phyloP scores from a whole-genome alignment of 306 rosid species.

The Adenanthera pavonina region DNA sequence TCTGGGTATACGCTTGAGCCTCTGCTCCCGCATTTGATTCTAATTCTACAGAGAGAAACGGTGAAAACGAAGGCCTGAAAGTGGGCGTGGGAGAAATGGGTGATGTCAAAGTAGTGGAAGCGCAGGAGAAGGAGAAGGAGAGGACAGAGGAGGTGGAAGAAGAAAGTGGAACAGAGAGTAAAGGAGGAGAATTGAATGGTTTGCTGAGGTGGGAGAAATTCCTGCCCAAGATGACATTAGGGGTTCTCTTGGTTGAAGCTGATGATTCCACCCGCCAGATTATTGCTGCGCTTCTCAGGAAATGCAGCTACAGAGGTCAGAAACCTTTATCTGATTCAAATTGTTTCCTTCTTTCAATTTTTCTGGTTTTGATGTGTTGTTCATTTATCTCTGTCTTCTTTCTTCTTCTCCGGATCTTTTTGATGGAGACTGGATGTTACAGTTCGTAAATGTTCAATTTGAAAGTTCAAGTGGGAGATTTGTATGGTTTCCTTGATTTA shows the following conservation, averaged over 20 bases:
- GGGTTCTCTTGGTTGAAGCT: slow-evolving; percentile 88
- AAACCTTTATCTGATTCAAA: background rate
- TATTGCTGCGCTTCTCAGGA: slow-evolving; percentile 88
- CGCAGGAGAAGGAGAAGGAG: slow-evolving; percentile 13
- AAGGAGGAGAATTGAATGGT: slow-evolving; percentile 55
- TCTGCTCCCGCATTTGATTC: slow-evolving; percentile 28
- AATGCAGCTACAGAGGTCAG: slow-evolving; percentile 89
- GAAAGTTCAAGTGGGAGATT: background rate
- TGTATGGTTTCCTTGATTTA: background rate
- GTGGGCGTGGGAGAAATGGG: slow-evolving; percentile 48
- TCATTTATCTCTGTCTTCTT: background rate
- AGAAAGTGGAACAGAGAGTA: slow-evolving; percentile 39
- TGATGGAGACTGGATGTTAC: background rate
- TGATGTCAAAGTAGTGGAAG: slow-evolving; percentile 49
- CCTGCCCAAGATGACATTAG: slow-evolving; percentile 68
- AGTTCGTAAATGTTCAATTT: background rate
- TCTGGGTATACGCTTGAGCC: background rate
- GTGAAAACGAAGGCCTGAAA: background rate
- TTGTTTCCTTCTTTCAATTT: slow-evolving; percentile 17
- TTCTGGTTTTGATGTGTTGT: slow-evolving; percentile 1
- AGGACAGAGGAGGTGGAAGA: slow-evolving; percentile 1
- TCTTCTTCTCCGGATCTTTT: background rate
- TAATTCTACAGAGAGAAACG: background rate
- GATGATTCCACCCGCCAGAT: slow-evolving; percentile 97
- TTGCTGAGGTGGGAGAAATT: slow-evolving; percentile 81